Base-by-base conservation (phyloP, 108 stramenopile genomes). In the Bacterosira constricta region DNA sequence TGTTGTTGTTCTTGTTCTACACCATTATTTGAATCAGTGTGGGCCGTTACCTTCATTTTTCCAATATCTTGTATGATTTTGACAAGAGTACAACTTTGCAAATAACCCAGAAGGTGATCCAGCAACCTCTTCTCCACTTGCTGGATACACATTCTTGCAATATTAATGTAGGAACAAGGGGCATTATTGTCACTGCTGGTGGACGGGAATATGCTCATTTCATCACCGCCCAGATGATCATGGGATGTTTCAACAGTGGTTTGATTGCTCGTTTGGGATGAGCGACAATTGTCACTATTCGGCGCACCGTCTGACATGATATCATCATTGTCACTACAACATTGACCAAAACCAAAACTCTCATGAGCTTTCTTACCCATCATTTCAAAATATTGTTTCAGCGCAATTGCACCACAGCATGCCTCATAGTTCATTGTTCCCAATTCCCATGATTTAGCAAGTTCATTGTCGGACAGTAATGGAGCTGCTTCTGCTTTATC, bases 361-460 rank as follows among this genome's bases (percentile, higher is more conserved):
- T n/a, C 20, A 36, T 53, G 41, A 87, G 39, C 3, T 45, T 68
- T 44, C 29, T 15, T 46, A 37, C 51, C 66, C 51, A 82, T 32
- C 31, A 26, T 41, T 15, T 30, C n/a, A 31, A 91, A 73, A 72
- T 92, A 95, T 21, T 69, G 42, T 0, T 71, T 75, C 35, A 95
- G 57, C 12, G 89, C 89, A 25, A 63, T 63, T 2, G 86, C 53
- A 35, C 91, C 94, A 52, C 84, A 82, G 65, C 91, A 95, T 23
- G 83, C 87, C 79, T 95, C 94, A 53, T 88, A 92, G 49, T 90
- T 93, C 49, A 81, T 42, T 0, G 94, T 95, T 9, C 94, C 94
- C 21, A 44, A 10, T 73, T 91, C 90, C 49, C 85, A 63, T 15
- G 46, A 49, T 38, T 71, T 66, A 21, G 44, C 73, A 23, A 81